A percentile compares a stretch with the other conserved stretches of the same genome.
Evolutionary conservation across 345 rosid genomes (phyloP).

Genomic region (Eucalyptus pauciflora): DNA sequence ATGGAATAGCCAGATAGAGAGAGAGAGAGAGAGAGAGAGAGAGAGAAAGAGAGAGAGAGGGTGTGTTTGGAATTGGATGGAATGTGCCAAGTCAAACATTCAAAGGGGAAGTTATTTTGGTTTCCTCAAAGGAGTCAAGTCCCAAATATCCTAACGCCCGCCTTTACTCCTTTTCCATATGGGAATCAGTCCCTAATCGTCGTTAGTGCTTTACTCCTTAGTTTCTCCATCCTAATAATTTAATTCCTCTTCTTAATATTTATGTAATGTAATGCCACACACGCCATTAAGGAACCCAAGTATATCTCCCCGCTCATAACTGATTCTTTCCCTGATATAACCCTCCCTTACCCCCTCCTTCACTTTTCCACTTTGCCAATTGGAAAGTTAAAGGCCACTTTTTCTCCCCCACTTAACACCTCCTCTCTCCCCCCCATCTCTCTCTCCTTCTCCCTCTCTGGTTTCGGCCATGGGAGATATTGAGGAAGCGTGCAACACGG

Average conservation of each 20-base stretch:
- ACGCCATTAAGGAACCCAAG: background rate
- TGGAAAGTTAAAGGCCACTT: background rate
- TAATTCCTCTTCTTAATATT: background rate
- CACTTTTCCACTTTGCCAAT: background rate
- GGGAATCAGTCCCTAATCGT: background rate
- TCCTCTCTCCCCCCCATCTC: background rate
- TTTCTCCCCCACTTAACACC: background rate
- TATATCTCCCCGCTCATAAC: background rate
- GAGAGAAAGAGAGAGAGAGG: background rate
- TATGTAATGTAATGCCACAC: background rate
- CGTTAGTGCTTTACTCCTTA: background rate
- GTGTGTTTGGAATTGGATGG: background rate
- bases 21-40: background rate
- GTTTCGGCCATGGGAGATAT: conserved; percentile 1
- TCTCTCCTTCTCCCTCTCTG: background rate
- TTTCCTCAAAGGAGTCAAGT: conserved; percentile 8
- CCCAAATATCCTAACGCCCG: background rate
- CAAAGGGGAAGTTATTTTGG: background rate
- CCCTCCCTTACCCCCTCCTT: background rate
- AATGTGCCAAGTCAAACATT: background rate
- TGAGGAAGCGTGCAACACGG: conserved; percentile 7
- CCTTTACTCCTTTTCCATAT: background rate
- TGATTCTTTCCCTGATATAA: background rate
- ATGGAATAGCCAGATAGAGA: background rate
- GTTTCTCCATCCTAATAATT: background rate